Conservation (phyloP, 179 eudicot genomes). For the Actinidia polygama region DNA sequence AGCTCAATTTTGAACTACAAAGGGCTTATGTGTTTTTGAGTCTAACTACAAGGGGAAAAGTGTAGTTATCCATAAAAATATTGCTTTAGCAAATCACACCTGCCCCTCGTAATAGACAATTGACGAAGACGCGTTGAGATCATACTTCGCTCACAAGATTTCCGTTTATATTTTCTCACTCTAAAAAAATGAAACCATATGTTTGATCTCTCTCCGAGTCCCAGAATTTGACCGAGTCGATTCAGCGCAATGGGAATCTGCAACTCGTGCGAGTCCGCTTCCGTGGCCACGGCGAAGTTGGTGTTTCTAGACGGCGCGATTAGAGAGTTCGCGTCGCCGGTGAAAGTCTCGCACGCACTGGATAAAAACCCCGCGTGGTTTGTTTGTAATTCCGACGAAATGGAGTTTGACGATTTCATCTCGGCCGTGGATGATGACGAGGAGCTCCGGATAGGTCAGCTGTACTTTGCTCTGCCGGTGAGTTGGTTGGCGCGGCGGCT, state of each 20-base stretch:
- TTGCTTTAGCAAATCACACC: too few species aligned
- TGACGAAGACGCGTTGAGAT: too few species aligned
- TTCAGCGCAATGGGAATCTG: conserved; percentile 4
- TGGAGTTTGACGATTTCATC: conserved; percentile 39
- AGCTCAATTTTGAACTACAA: too few species aligned
- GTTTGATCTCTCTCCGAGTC: too few species aligned
- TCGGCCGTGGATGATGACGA: conserved; percentile 27
- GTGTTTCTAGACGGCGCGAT: conserved; percentile 36
- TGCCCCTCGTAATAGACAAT: too few species aligned
- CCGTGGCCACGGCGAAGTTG: conserved; percentile 16
- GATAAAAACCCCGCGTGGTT: conserved; percentile 19
- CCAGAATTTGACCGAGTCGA: too few species aligned
- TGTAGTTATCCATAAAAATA: too few species aligned
- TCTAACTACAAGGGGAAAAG: too few species aligned
- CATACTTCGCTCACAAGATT: too few species aligned
- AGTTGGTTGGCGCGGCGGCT: conserved; percentile 27
- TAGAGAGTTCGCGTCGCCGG: conserved; percentile 34
- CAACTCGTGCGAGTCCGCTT: background rate
- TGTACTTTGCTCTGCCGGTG: conserved; percentile 43
- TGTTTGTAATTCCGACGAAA: conserved; percentile 37
- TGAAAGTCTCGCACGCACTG: conserved; percentile 26
- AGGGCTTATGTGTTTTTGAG: too few species aligned
- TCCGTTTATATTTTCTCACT: too few species aligned
- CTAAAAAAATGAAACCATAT: too few species aligned
- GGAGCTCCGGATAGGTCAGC: conserved; percentile 44